Evolutionary conservation across 2,329 filamentous ascomycete species (phyloP), one percentile per base, ranked within the genome.

Genomic region (Neophaeococcomyces aloes): DNA sequence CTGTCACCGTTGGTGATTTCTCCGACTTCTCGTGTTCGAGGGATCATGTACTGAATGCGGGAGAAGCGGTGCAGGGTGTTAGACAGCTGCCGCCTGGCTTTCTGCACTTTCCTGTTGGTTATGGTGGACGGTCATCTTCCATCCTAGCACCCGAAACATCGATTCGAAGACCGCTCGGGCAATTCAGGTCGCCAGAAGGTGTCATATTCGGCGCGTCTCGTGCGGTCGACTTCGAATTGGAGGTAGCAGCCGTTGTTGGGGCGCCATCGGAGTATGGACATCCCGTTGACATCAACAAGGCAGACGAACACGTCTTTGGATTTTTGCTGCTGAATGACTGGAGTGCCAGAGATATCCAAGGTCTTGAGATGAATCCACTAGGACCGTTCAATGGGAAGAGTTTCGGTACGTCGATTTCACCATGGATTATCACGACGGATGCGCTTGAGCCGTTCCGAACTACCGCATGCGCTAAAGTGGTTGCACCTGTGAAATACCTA

Each of bases 311-410:
- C 55, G 71, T 91, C 21, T 91, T 91, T 56, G 85, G 85, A 7
- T 71, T 86, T 17, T 84, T 89, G 0, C 63, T 91, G 44, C 74
- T 91, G 71, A 91, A 91, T 54, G 85, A 91, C 62, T 91, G 85
- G 85, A 85, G 79, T n/a, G 72, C 75, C 15, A 65, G 76, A n/a
- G 77, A 81, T 54, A 75, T 81, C 15, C 77, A 81, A 56, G 67
- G 60, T 0, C 62, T 75, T 17, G 78, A 81, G 51, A 79, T 80
- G 75, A 64, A 63, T 2, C 76, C 76, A 0, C 59, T 79, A 0
- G 77, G 76, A 0, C 76, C 76, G 0, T 69, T 79, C 48, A 75
- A 78, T 42, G 68, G 68, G 1, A 81, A 80, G 57, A 73, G 69
- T 21, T 75, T 78, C 25, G 69, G 67, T 4, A 80, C 75, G 0